Evolutionary conservation across 163 green algal species (phyloP).

Genomic region (Coccomyxa subellipsoidea): DNA sequence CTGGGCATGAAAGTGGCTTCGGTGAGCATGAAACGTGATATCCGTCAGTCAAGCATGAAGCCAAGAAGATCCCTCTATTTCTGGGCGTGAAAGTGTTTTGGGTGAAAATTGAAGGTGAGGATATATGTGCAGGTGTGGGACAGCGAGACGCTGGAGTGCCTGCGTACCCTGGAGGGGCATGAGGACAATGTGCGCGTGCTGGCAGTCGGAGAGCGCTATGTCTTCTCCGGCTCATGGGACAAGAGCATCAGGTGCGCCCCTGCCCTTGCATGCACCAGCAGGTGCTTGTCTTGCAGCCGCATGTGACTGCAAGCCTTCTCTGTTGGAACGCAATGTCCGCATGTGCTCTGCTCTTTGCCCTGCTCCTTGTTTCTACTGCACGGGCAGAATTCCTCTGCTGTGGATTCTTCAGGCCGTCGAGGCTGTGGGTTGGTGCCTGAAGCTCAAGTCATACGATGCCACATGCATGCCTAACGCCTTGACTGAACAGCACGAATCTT

Average conservation of each 20-base stretch:
- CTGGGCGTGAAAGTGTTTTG: too few species aligned
- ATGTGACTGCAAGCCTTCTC: not conserved
- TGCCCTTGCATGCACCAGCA: not conserved
- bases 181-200: conserved; percentile 94
- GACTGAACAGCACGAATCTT: too few species aligned
- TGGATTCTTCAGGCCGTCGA: too few species aligned
- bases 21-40: too few species aligned
- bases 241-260: conserved; percentile 74
- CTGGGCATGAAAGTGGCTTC: too few species aligned
- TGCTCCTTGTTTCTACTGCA: not conserved
- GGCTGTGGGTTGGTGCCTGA: too few species aligned
- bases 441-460: too few species aligned
- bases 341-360: not conserved
- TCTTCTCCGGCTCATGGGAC: conserved; percentile 94
- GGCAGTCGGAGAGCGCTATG: conserved; percentile 55
- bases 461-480: too few species aligned
- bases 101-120: too few species aligned
- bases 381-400: too few species aligned
- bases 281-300: not conserved
- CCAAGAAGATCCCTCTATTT: too few species aligned
- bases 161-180: conserved; percentile 86
- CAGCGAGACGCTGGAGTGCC: conserved; percentile 65
- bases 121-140: conserved; percentile 75
- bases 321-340: not conserved
- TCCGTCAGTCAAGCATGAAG: too few species aligned